Conservation (phyloP, 176 grass and related monocot species). For the Phoenix roebelenii region DNA sequence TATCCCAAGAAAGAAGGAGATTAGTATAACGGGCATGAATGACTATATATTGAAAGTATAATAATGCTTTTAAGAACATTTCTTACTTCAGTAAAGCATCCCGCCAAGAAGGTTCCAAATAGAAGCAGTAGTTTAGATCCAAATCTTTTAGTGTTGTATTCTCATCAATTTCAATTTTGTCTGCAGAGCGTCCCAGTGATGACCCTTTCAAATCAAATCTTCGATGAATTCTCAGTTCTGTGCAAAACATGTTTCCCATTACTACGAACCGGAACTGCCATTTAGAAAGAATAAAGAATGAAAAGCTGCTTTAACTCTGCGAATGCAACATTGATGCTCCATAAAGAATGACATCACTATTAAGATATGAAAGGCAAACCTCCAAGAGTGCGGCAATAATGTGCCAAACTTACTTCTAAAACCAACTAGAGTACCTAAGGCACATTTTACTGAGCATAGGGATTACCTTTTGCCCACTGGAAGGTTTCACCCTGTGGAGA, state of each 20-base stretch:
- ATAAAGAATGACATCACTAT: no score
- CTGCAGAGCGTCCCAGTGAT: conserved; percentile 76
- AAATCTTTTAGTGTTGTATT: conserved; percentile 97
- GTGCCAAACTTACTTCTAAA: no score
- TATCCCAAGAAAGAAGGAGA: no score
- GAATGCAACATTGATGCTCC: no score
- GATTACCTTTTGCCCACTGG: conserved; percentile 89
- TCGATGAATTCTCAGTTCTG: conserved; percentile 87
- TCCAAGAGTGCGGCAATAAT: no score
- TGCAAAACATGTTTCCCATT: conserved; percentile 99
- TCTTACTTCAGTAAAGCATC: conserved; percentile 84
- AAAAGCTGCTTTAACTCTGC: not conserved
- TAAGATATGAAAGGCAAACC: no score
- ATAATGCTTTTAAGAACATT: not conserved
- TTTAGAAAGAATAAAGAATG: conserved; percentile 16
- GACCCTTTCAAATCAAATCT: conserved; percentile 98
- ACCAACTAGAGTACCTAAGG: no score
- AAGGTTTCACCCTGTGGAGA: conserved; percentile 96
- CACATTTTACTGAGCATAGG: no score
- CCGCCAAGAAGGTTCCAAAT: conserved; percentile 98
- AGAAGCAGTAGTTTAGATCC: conserved; percentile 90
- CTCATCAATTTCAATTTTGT: conserved; percentile 97
- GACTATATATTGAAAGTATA: not conserved
- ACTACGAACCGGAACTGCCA: conserved; percentile 98
- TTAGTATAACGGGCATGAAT: no score